Evolutionary conservation across 352 stramenopile species (phyloP).

Genomic region (Phytophthora multivora): DNA sequence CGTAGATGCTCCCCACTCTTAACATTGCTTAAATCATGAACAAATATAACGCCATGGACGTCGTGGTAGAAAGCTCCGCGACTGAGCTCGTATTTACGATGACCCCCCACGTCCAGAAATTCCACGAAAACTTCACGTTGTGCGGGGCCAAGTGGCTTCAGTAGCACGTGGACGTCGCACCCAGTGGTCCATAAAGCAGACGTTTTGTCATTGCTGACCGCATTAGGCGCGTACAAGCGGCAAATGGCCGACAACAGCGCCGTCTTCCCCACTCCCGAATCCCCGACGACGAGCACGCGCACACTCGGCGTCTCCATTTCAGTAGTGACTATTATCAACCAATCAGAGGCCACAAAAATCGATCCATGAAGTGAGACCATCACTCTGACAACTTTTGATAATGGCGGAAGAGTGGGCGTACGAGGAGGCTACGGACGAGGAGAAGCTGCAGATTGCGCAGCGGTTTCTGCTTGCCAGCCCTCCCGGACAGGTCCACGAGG

Average conservation of each 20-base stretch:
- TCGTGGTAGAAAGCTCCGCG: constrained; percentile 83
- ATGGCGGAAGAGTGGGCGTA: constrained; percentile 76
- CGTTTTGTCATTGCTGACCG: constrained; percentile 16
- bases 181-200: constrained; percentile 76
- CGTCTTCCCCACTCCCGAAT: constrained; percentile 88
- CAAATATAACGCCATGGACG: constrained; percentile 81
- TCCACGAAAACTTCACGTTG: constrained; percentile 74
- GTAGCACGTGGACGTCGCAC: constrained; percentile 81
- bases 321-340: neutral
- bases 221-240: constrained; percentile 22
- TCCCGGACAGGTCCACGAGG: constrained; percentile 89
- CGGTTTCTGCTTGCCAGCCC: constrained; percentile 90
- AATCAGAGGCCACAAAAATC: neutral
- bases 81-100: constrained; percentile 84
- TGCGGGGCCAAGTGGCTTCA: constrained; percentile 24
- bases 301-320: constrained; percentile 77
- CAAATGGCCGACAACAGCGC: constrained; percentile 72
- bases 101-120: constrained; percentile 84
- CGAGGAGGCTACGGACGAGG: constrained; percentile 81
- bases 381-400: constrained; percentile 2
- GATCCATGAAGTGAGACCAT: neutral
- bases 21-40: constrained; percentile 81
- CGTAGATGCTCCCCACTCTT: constrained; percentile 77
- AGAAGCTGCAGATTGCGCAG: constrained; percentile 91
- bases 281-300: constrained; percentile 81